Conservation (phyloP, 2,329 filamentous ascomycete species). For the Hymenoscyphus fructigenus region DNA sequence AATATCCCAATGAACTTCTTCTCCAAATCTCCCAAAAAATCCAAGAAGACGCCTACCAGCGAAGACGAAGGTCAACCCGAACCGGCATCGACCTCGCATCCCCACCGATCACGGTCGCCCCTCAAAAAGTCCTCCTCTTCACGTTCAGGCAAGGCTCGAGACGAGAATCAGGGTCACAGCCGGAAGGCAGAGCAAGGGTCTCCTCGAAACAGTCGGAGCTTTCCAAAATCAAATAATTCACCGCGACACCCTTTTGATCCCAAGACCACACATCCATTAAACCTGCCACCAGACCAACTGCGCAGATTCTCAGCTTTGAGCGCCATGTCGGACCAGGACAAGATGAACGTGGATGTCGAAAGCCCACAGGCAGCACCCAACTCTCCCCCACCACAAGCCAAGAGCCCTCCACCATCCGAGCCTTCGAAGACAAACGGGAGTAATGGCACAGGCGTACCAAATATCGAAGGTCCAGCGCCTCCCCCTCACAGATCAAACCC, state of each 20-base stretch:
- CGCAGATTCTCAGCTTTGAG: slow-evolving; percentile 71
- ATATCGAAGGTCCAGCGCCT: slow-evolving; percentile 57
- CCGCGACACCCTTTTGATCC: slow-evolving; percentile 52
- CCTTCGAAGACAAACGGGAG: slow-evolving; percentile 46
- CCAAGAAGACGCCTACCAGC: slow-evolving; percentile 33
- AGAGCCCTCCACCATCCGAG: slow-evolving; percentile 40
- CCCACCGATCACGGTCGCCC: slow-evolving; percentile 32
- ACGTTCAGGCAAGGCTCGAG: slow-evolving; percentile 31
- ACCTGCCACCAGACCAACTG: slow-evolving; percentile 85
- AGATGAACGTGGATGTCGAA: slow-evolving; percentile 78
- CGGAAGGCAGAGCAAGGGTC: slow-evolving; percentile 29
- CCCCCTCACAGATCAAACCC: slow-evolving; percentile 70
- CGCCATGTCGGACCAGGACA: slow-evolving; percentile 51
- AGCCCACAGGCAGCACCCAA: slow-evolving; percentile 47
- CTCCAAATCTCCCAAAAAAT: slow-evolving; percentile 37
- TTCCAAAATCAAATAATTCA: slow-evolving; percentile 26
- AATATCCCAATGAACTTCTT: slow-evolving; percentile 37
- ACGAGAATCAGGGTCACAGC: slow-evolving; percentile 25
- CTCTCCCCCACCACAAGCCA: slow-evolving; percentile 53
- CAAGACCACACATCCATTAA: slow-evolving; percentile 81
- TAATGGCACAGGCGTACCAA: slow-evolving; percentile 35
- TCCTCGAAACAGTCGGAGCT: slow-evolving; percentile 33
- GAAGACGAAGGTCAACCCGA: slow-evolving; percentile 27
- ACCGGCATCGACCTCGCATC: slow-evolving; percentile 13
- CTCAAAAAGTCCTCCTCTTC: slow-evolving; percentile 33